Conservation (phyloP, 768 basidiomycete species). For the Agaricus sinodeliciosus region DNA sequence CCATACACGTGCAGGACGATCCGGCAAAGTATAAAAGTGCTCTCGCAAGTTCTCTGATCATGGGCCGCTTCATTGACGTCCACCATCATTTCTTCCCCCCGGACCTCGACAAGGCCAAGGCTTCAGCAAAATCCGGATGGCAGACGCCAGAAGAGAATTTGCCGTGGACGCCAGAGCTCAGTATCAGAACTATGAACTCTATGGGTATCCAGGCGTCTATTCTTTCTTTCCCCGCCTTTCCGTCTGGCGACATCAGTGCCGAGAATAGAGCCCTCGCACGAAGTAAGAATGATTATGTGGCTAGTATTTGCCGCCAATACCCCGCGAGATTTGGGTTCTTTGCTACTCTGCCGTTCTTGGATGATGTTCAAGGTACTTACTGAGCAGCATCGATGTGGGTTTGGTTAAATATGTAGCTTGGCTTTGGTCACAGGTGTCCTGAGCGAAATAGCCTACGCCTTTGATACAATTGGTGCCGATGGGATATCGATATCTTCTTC, state of each 20-base stretch:
- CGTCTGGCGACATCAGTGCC: slow-evolving; percentile 27
- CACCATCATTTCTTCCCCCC: slow-evolving; percentile 72
- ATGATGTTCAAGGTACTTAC: slow-evolving; percentile 50
- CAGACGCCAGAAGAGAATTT: slow-evolving; percentile 54
- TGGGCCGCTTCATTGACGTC: slow-evolving; percentile 47
- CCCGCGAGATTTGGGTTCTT: slow-evolving; percentile 65
- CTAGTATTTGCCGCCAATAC: slow-evolving; percentile 40
- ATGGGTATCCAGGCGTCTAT: slow-evolving; percentile 53
- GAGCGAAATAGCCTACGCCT: slow-evolving; percentile 50
- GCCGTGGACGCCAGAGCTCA: slow-evolving; percentile 56
- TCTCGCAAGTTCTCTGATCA: not conserved
- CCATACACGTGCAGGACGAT: not conserved
- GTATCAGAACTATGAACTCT: slow-evolving; percentile 57
- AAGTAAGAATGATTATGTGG: slow-evolving; percentile 39
- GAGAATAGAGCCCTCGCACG: slow-evolving; percentile 38
- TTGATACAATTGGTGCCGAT: slow-evolving; percentile 56
- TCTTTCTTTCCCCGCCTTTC: slow-evolving; percentile 59
- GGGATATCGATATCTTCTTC: slow-evolving; percentile 64
- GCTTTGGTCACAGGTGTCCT: slow-evolving; percentile 40
- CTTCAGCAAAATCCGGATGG: slow-evolving; percentile 49
- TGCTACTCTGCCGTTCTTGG: slow-evolving; percentile 54
- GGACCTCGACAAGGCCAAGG: slow-evolving; percentile 38
- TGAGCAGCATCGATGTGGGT: not conserved
- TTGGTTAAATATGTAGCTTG: not conserved
- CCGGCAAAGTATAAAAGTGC: slow-evolving; percentile 2